Evolutionary conservation across 75 land plant genomes (phyloP), one percentile per base, ranked within the genome.

Genomic region (Ceratopteris richardii): DNA sequence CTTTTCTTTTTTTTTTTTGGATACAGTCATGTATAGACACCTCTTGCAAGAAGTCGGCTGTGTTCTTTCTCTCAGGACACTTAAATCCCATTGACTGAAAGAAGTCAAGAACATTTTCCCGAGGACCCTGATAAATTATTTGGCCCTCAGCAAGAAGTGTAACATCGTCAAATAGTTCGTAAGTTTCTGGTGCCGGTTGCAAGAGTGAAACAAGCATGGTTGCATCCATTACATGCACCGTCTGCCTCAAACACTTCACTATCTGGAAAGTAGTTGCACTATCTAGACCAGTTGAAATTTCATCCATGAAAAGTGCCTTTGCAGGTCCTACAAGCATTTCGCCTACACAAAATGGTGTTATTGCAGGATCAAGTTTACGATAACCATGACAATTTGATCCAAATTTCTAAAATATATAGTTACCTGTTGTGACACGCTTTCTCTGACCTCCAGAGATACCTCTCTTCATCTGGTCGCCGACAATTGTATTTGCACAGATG

Each of bases 371-470:
- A n/a, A n/a, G n/a, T n/a, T n/a, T n/a, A n/a, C n/a, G n/a, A n/a
- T n/a, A n/a, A n/a, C n/a, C n/a, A n/a, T n/a, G n/a, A n/a, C n/a
- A n/a, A n/a, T n/a, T n/a, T n/a, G n/a, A n/a, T n/a, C n/a, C n/a
- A n/a, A n/a, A n/a, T n/a, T n/a, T n/a, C n/a, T n/a, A n/a, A 33
- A 13, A 20, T 31, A 13, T 7, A 1, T 19, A 19, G 5, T 14
- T 43, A 74, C 77, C 77, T 16, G 77, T 74, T 19, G 77, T 74
- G 11, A 72, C 75, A 24, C 75, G 71, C 44, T 72, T 72, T 57
- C 68, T 72, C 51, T 72, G 75, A 4, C 77, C 73, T 46, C 77
- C 77, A 37, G 77, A 74, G 18, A 74, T 74, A 11, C 77, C 77
- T 48, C 77, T 54, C 17, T 61, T 64, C 77, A 74, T 74, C 42